phyloP scores from a whole-genome alignment of 208 protist genomes.

The Trypanosoma congolense region DNA sequence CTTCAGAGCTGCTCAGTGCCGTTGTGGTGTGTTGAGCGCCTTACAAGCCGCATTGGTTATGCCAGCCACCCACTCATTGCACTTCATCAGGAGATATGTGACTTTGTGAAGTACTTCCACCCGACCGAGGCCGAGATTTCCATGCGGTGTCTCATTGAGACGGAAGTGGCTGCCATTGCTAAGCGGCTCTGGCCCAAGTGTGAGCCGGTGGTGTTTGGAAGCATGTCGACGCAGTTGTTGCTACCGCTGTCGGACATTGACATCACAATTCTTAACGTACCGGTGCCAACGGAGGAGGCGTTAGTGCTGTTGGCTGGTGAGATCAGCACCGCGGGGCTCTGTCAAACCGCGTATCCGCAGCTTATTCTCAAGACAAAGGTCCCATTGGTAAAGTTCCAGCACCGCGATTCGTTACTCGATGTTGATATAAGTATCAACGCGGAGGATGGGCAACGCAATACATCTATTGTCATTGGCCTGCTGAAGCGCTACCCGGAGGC shows the following conservation, averaged over 20 bases:
- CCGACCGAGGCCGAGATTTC: slow-evolving; percentile 73
- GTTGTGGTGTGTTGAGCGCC: slow-evolving; percentile 30
- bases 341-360: slow-evolving; percentile 66
- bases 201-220: slow-evolving; percentile 80
- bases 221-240: slow-evolving; percentile 79
- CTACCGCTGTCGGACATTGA: slow-evolving; percentile 85
- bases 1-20: slow-evolving; percentile 18
- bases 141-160: slow-evolving; percentile 73
- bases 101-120: slow-evolving; percentile 71
- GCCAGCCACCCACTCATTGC: slow-evolving; percentile 43
- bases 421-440: slow-evolving; percentile 91
- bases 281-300: slow-evolving; percentile 45
- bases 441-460: slow-evolving; percentile 69
- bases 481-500: slow-evolving; percentile 71
- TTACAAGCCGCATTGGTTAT: slow-evolving; percentile 42
- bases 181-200: slow-evolving; percentile 74
- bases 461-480: slow-evolving; percentile 59
- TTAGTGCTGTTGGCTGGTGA: slow-evolving; percentile 54
- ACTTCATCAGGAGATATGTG: slow-evolving; percentile 81
- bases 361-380: slow-evolving; percentile 92
- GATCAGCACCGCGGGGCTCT: slow-evolving; percentile 52
- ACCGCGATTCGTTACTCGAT: slow-evolving; percentile 62
- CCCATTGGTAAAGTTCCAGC: slow-evolving; percentile 89
- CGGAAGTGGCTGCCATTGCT: slow-evolving; percentile 41
- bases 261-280: slow-evolving; percentile 67